Base-by-base conservation (phyloP, 305 asterid genomes). In the Fraxinus platypoda region DNA sequence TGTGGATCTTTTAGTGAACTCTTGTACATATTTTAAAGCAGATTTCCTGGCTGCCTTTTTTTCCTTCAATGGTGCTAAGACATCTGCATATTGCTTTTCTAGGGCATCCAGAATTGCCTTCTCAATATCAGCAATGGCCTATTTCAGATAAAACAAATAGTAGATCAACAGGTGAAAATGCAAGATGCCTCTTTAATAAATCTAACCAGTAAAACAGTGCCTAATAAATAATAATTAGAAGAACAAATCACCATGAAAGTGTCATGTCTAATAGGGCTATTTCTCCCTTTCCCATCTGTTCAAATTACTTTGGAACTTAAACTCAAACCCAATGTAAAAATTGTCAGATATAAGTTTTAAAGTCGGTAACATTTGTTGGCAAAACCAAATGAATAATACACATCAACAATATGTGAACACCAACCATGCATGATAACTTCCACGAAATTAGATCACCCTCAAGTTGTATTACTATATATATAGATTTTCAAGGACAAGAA, bases 121-220 rank as follows among this genome's bases (percentile, higher is more conserved):
- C 88, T 90, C 92, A 46, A 86, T 59, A 87, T 90, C 92, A 15
- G 91, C 92, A 80, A 90, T 86, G 83, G 91, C 92, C 92, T 89
- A 72, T 74, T 81, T 70, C 21, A 68, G 31, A 76, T 57, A 26
- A 34, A 33, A 28, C 5, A 46, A 26, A 74, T 70, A 68, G 8
- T 30, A 17, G 75, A 70, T 70, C 75, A 70, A 31, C 25, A 15
- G 41, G 21, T 30, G 75, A 70, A 66, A 26, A 70, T 70, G 75
- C 75, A 70, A 68, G 37, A 62, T 68, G 74, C 74, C 74, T 12
- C 74, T 26, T 25, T 25, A 23, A 8, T 62, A 62, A 21, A 66
- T 25, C 34, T 26, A 66, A 26, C 34, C n/a, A 26, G n/a, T 13
- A 15, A 28, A 31, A 31, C 37, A 31, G 75, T 70, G 43, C 15